Evolutionary conservation across 192 early-diverging fungal genomes (phyloP).

Genomic region (Dispira simplex): DNA sequence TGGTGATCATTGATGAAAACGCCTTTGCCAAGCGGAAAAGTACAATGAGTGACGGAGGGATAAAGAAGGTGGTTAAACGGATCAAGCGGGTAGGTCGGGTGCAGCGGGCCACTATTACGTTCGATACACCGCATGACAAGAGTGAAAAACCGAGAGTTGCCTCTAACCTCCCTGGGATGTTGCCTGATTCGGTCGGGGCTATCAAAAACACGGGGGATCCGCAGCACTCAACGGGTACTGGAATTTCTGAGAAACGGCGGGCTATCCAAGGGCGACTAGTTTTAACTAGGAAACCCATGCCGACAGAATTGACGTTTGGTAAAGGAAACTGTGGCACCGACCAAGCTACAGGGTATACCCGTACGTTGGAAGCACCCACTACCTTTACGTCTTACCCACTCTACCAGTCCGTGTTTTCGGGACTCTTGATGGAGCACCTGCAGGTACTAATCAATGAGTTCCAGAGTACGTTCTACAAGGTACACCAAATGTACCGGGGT

Average conservation of each 20-base stretch:
- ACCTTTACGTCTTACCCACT: neutral
- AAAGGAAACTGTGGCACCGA: neutral
- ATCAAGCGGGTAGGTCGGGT: neutral
- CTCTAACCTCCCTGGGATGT: neutral
- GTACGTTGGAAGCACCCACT: neutral
- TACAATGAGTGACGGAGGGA: neutral
- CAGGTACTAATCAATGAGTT: conserved; percentile 19
- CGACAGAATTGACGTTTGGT: neutral
- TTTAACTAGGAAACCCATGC: neutral
- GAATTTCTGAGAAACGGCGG: neutral
- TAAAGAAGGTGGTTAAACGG: neutral
- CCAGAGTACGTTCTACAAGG: conserved; percentile 11
- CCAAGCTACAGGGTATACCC: neutral
- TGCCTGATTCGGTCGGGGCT: neutral
- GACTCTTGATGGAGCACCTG: conserved; percentile 3
- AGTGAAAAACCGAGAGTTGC: neutral
- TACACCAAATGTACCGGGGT: conserved; percentile 17
- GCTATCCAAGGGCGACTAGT: neutral
- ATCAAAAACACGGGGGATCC: neutral
- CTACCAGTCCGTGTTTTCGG: neutral
- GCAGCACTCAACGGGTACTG: neutral
- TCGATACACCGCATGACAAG: too few species aligned
- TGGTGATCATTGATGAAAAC: conserved; percentile 16
- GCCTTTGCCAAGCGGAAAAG: conserved; percentile 19
- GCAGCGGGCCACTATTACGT: neutral